A percentile compares a stretch with the other conserved stretches of the same genome.
Conservation (phyloP, 106 monocot genomes). For the Acorus calamus region DNA sequence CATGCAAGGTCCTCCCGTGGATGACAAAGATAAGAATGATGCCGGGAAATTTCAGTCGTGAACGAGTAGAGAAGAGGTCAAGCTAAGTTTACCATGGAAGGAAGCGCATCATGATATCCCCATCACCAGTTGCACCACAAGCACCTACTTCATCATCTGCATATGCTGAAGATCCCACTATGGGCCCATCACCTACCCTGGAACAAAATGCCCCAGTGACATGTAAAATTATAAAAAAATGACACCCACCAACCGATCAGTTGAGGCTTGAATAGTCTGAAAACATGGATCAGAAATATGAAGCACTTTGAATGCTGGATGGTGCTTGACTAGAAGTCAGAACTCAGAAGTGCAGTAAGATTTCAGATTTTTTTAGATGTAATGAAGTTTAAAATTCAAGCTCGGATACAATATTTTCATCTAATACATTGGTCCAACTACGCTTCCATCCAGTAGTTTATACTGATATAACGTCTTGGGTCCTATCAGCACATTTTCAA, state of each 20-base stretch:
- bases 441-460: too few species aligned
- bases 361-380: too few species aligned
- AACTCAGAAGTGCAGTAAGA: too few species aligned
- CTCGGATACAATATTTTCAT: too few species aligned
- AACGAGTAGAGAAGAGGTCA: not conserved
- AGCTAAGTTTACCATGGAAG: slow-evolving; percentile 75
- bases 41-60: not conserved
- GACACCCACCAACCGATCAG: too few species aligned
- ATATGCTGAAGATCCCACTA: slow-evolving; percentile 84
- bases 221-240: not conserved
- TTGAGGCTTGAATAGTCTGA: not conserved
- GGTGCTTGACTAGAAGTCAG: too few species aligned
- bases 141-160: slow-evolving; percentile 94
- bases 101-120: slow-evolving; percentile 97
- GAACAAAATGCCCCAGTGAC: not conserved
- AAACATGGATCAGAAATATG: not conserved
- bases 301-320: not conserved
- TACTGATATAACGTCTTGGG: too few species aligned
- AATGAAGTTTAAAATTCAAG: too few species aligned
- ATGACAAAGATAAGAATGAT: not conserved
- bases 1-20: too few species aligned
- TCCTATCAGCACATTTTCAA: too few species aligned
- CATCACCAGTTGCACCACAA: slow-evolving; percentile 91
- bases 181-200: slow-evolving; percentile 95
- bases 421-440: too few species aligned